Percentiles rank a stretch among this genome's conserved stretches.
Evolutionary conservation across 495 filamentous ascomycete genomes (phyloP).

Genomic region (Penicillium ochrochloron): DNA sequence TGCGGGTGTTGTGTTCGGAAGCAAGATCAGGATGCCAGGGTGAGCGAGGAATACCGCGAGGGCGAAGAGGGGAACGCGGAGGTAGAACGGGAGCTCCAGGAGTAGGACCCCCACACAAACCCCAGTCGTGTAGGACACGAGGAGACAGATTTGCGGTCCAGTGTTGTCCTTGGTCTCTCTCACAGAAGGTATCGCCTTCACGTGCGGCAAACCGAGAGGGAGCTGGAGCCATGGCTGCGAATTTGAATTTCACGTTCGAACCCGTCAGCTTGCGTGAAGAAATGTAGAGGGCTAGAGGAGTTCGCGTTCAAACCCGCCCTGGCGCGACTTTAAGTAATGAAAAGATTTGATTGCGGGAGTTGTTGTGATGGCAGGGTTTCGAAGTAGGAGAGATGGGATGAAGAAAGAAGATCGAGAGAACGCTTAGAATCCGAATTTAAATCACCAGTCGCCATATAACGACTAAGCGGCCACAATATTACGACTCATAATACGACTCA

Average conservation of each 20-base stretch:
- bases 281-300: too few species aligned
- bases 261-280: too few species aligned
- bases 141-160: neutral
- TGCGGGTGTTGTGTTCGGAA: neutral
- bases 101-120: too few species aligned
- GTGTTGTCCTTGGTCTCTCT: neutral
- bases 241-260: neutral
- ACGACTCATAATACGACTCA: too few species aligned
- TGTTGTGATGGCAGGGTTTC: too few species aligned
- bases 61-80: too few species aligned
- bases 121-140: neutral
- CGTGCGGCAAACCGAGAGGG: neutral
- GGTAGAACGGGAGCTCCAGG: too few species aligned
- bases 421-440: neutral
- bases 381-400: neutral
- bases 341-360: too few species aligned
- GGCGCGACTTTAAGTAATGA: too few species aligned
- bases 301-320: too few species aligned
- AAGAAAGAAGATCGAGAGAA: neutral
- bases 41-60: neutral
- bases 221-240: neutral
- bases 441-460: too few species aligned
- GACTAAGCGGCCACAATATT: too few species aligned
- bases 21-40: neutral
- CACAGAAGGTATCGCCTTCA: neutral